phyloP scores from a whole-genome alignment of 805 yeast species.

The Babjeviella inositovora region DNA sequence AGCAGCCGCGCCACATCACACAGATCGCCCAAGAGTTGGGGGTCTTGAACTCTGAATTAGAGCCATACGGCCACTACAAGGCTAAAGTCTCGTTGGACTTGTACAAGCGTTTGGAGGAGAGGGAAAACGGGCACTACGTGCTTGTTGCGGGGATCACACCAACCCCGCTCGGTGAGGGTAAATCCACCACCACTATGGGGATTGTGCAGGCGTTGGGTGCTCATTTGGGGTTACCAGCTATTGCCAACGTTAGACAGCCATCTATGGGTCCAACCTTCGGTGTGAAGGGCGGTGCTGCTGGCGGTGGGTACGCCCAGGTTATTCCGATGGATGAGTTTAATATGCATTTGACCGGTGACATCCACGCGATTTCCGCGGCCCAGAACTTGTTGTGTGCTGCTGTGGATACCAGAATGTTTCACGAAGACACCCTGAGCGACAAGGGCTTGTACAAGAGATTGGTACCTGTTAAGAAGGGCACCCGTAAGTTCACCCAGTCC shows the following conservation, averaged over 20 bases:
- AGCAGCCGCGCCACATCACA: slow-evolving; percentile 70
- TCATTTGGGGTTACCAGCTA: slow-evolving; percentile 63
- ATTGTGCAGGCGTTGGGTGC: slow-evolving; percentile 95
- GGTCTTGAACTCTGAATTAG: slow-evolving; percentile 63
- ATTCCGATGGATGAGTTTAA: slow-evolving; percentile 99
- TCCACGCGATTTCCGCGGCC: slow-evolving; percentile 91
- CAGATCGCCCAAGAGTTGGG: slow-evolving; percentile 72
- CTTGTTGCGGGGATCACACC: slow-evolving; percentile 97
- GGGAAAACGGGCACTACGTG: slow-evolving; percentile 70
- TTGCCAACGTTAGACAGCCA: slow-evolving; percentile 95
- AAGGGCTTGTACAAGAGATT: slow-evolving; percentile 69
- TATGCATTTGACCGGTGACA: slow-evolving; percentile 95
- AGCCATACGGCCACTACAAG: slow-evolving; percentile 78
- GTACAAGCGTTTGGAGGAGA: slow-evolving; percentile 46
- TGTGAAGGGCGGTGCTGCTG: slow-evolving; percentile 98
- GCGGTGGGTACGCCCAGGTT: slow-evolving; percentile 96
- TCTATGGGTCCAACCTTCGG: slow-evolving; percentile 99
- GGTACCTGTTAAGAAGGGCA: slow-evolving; percentile 76
- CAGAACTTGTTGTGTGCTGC: slow-evolving; percentile 93
- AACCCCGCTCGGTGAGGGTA: slow-evolving; percentile 96
- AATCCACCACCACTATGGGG: slow-evolving; percentile 92
- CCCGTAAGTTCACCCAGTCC: slow-evolving; percentile 61
- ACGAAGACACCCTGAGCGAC: slow-evolving; percentile 72
- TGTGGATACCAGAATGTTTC: slow-evolving; percentile 93
- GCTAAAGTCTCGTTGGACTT: slow-evolving; percentile 70